Evolutionary conservation across 2,329 filamentous ascomycete species (phyloP).

Genomic region (Pseudonectria foliicola): DNA sequence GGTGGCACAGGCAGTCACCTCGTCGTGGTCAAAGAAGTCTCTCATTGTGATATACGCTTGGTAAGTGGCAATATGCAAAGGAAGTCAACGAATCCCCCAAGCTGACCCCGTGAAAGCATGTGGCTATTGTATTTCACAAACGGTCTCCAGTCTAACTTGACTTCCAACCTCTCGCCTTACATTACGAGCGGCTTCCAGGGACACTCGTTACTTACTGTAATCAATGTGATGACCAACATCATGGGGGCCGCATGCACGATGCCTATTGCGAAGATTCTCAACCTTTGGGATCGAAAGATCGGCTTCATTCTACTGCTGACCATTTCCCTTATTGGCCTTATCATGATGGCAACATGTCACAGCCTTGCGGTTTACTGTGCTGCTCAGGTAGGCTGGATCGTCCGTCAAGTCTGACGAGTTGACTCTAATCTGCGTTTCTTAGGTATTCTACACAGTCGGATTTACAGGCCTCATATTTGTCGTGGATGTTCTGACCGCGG

Average conservation of each 20-base stretch:
- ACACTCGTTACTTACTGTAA: constrained; percentile 32
- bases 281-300: constrained; percentile 30
- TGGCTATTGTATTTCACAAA: constrained; percentile 38
- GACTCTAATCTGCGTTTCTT: not conserved
- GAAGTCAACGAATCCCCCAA: no score
- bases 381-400: constrained; percentile 20
- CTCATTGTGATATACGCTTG: constrained; percentile 1
- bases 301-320: constrained; percentile 25
- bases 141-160: constrained; percentile 33
- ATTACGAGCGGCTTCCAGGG: constrained; percentile 31
- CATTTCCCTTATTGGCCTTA: constrained; percentile 35
- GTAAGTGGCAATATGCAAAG: no score
- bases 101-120: constrained; percentile 22
- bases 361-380: constrained; percentile 33
- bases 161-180: constrained; percentile 23
- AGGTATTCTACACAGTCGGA: constrained; percentile 53
- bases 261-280: constrained; percentile 27
- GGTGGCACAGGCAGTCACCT: constrained; percentile 1
- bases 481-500: constrained; percentile 55
- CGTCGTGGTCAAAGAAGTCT: constrained; percentile 1
- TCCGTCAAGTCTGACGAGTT: no score
- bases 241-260: constrained; percentile 21
- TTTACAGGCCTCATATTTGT: constrained; percentile 48
- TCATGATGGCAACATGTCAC: constrained; percentile 48
- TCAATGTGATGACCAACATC: constrained; percentile 36